Percentiles rank a stretch among this genome's conserved stretches.
phyloP scores from a whole-genome alignment of 805 yeast species.

The Kodamaea sagamina region DNA sequence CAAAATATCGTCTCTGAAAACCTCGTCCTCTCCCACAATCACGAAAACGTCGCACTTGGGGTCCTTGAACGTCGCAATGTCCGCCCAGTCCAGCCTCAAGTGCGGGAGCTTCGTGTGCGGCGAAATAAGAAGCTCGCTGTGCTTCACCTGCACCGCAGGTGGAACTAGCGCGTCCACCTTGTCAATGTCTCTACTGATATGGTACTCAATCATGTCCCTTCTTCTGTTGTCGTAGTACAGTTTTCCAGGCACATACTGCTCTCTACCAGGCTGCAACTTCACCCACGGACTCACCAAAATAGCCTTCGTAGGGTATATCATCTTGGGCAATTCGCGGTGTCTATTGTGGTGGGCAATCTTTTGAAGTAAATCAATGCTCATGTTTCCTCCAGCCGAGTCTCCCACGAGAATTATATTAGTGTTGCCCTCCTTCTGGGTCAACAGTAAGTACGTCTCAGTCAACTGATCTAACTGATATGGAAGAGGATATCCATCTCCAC shows the following conservation, averaged over 20 bases:
- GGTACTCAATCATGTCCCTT: constrained; percentile 15
- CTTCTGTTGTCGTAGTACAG: constrained; percentile 34
- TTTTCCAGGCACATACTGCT: constrained; percentile 29
- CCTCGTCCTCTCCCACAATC: constrained; percentile 44
- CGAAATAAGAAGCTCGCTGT: constrained; percentile 20
- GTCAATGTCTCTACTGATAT: constrained; percentile 5
- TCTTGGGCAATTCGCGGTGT: constrained; percentile 8
- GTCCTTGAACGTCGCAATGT: constrained; percentile 32
- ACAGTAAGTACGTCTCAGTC: constrained; percentile 26
- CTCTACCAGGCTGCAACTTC: constrained; percentile 24
- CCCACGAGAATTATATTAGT: constrained; percentile 38
- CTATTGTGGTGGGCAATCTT: constrained; percentile 12
- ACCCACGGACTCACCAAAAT: constrained; percentile 44
- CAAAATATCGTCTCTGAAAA: constrained; percentile 41
- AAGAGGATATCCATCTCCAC: constrained; percentile 30
- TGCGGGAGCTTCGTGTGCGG: constrained; percentile 30
- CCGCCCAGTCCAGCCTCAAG: constrained; percentile 31
- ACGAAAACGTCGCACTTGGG: constrained; percentile 31
- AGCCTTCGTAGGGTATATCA: constrained; percentile 29
- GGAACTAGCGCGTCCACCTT: constrained; percentile 10
- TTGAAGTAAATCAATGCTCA: constrained; percentile 33
- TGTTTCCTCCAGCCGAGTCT: constrained; percentile 47
- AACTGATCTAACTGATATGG: constrained; percentile 38
- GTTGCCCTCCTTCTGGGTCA: constrained; percentile 23
- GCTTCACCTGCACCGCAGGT: constrained; percentile 1